Base-by-base conservation (phyloP, 129 eudicot genomes). In the Lactuca saligna region DNA sequence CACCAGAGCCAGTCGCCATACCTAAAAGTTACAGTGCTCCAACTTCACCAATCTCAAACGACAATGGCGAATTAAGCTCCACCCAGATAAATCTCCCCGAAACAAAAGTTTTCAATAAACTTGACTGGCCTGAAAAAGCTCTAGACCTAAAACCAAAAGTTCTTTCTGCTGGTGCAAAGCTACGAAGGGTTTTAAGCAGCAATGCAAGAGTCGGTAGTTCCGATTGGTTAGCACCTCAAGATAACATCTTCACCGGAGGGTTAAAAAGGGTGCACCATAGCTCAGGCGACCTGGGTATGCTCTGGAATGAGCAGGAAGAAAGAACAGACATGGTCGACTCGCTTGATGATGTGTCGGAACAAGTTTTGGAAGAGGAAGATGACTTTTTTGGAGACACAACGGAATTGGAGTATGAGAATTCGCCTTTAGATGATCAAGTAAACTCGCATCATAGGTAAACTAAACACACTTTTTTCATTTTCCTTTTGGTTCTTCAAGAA, bases 1-100 rank as follows among this genome's bases (percentile, higher is more conserved):
- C 97, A 13, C 54, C 57, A 0, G 92, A 89, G 66, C 84, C 71
- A 12, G 89, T 72, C 69, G 51, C 79, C 20, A 56, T 71, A 37
- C 88, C 65, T 57, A 94, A 89, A 77, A 89, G 99, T 82, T 83
- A 75, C 71, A 94, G 99, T 67, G 99, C 97, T 37, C 97, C 99
- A 41, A 85, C 93, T 10, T 94, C 99, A 53, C 99, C 99, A 7
- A 84, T 81, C 29, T 34, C 66, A 44, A 84, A 87, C 64, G 80
- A 84, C 34, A 80, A 72, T 20, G 72, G 56, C 25, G 33, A 77
- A 1, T 63, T 20, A 7, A 71, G 69, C 39, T 20, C 75, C 61
- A 59, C 51, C 39, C 51, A 59, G 31, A 46, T 29, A 20, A 54
- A 1, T 14, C 80, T 76, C 25, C 74, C 68, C 2, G 77, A 76